Evolutionary conservation across 108 stramenopile genomes (phyloP).

Genomic region (Parietichytrium sp.): DNA sequence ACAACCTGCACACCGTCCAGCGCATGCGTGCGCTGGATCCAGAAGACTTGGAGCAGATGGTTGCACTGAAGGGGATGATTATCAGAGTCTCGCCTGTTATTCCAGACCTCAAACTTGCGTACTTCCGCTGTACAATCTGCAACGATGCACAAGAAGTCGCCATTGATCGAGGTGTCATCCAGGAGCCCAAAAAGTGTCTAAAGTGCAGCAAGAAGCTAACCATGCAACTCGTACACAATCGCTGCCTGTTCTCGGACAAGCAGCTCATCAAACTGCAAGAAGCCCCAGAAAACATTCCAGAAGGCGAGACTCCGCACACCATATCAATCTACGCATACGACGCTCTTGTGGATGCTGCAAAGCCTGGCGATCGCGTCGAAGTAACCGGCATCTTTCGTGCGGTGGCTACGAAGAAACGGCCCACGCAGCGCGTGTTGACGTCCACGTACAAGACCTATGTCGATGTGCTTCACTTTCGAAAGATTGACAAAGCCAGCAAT

Average conservation of each 20-base stretch:
- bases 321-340: constrained; percentile 92
- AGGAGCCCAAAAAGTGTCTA: constrained; percentile 78
- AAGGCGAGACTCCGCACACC: constrained; percentile 95
- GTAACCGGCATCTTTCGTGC: constrained; percentile 95
- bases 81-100: constrained; percentile 87
- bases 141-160: constrained; percentile 71
- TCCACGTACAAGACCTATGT: constrained; percentile 95
- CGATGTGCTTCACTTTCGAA: constrained; percentile 91
- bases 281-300: constrained; percentile 93
- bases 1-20: constrained; percentile 73
- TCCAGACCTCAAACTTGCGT: constrained; percentile 92
- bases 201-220: constrained; percentile 47
- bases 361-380: constrained; percentile 94
- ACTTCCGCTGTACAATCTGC: constrained; percentile 87
- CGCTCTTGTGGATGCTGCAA: constrained; percentile 89
- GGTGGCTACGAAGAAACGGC: constrained; percentile 80
- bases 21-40: constrained; percentile 90
- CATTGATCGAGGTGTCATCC: constrained; percentile 88
- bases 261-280: constrained; percentile 95
- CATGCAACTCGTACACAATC: constrained; percentile 84
- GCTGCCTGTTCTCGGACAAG: constrained; percentile 92
- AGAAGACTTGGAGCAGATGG: constrained; percentile 81
- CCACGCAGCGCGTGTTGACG: constrained; percentile 78
- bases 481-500: constrained; percentile 45
- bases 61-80: constrained; percentile 91